Percentiles rank a stretch among this genome's conserved stretches.
These are phyloP conservation scores for Termitomyces sp. DNA, from an alignment of 768 basidiomycete species.

Conservation along the genomic window DNA sequence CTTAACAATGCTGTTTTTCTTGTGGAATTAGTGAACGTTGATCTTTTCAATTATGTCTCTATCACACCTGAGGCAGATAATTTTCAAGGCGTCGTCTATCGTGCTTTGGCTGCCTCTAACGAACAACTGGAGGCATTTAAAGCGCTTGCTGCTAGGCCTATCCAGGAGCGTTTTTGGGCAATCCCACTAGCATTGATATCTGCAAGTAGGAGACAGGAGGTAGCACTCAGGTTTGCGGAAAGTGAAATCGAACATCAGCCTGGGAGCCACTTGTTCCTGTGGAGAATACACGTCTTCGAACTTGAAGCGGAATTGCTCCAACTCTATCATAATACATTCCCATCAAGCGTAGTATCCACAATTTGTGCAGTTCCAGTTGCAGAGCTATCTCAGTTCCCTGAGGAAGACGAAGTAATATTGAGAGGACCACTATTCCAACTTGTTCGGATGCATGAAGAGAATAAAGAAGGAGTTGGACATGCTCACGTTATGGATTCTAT, in stretches of 20 bases:
- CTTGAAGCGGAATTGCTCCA: slow-evolving; percentile 9
- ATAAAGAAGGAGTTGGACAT: slow-evolving; percentile 1
- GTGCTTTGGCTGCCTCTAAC: slow-evolving; percentile 12
- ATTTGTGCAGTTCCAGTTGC: slow-evolving; percentile 18
- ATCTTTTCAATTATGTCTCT: slow-evolving; percentile 18
- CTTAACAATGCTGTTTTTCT: slow-evolving; percentile 17
- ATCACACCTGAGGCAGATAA: slow-evolving; percentile 2
- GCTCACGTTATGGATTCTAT: slow-evolving; percentile 14
- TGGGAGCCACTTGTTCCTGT: slow-evolving; percentile 9
- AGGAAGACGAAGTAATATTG: slow-evolving; percentile 16
- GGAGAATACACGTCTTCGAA: slow-evolving; percentile 14
- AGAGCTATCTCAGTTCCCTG: slow-evolving; percentile 15
- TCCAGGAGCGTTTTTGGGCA: slow-evolving; percentile 18
- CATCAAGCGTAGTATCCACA: slow-evolving; percentile 15
- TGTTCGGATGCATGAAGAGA: slow-evolving; percentile 11
- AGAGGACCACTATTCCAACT: slow-evolving; percentile 20
- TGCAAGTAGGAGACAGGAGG: slow-evolving; percentile 10
- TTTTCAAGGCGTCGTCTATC: slow-evolving; percentile 14
- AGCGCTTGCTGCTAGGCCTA: slow-evolving; percentile 12
- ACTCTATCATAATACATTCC: slow-evolving; percentile 13
- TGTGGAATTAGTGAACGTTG: slow-evolving; percentile 18
- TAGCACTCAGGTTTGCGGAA: slow-evolving; percentile 12
- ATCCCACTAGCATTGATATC: slow-evolving; percentile 18
- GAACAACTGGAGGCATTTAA: slow-evolving; percentile 12
- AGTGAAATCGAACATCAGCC: slow-evolving; percentile 2